Conservation (phyloP, 148 eudicot genomes). For the Rhododendron simsii region DNA sequence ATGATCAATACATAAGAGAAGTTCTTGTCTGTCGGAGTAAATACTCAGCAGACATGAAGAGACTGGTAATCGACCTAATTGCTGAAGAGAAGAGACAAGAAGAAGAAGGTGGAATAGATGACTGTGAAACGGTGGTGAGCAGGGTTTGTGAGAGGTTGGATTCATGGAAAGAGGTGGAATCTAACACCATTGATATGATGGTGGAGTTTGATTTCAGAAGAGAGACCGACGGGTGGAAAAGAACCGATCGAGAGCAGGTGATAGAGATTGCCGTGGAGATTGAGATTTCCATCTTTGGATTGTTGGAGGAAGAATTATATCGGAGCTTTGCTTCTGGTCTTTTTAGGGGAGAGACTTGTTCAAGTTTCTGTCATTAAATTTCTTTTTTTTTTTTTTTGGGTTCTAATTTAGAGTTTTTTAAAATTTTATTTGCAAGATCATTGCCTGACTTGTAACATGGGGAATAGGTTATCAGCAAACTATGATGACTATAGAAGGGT, state of each 20-base stretch:
- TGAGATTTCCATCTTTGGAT: slow-evolving; percentile 50
- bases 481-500: not conserved
- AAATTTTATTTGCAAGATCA: not conserved
- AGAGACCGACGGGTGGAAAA: slow-evolving; percentile 48
- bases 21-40: slow-evolving; percentile 16
- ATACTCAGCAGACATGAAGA: slow-evolving; percentile 44
- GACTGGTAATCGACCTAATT: slow-evolving; percentile 54
- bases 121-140: slow-evolving; percentile 21
- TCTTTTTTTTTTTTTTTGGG: not conserved
- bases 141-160: slow-evolving; percentile 54
- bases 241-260: slow-evolving; percentile 19
- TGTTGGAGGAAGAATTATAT: slow-evolving; percentile 51
- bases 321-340: slow-evolving; percentile 27
- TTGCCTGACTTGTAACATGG: slow-evolving; percentile 8
- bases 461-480: slow-evolving; percentile 10
- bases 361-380: slow-evolving; percentile 2
- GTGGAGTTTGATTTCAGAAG: slow-evolving; percentile 63
- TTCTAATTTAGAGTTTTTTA: not conserved
- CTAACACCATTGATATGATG: slow-evolving; percentile 88
- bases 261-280: slow-evolving; percentile 40
- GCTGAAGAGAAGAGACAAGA: slow-evolving; percentile 40
- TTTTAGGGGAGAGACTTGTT: slow-evolving; percentile 1
- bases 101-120: not conserved
- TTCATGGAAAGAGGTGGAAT: slow-evolving; percentile 66
- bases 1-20: slow-evolving; percentile 21